Evolutionary conservation across 495 filamentous ascomycete species (phyloP), one percentile per base, ranked within the genome.

Genomic region (Gamarada debralockiae): DNA sequence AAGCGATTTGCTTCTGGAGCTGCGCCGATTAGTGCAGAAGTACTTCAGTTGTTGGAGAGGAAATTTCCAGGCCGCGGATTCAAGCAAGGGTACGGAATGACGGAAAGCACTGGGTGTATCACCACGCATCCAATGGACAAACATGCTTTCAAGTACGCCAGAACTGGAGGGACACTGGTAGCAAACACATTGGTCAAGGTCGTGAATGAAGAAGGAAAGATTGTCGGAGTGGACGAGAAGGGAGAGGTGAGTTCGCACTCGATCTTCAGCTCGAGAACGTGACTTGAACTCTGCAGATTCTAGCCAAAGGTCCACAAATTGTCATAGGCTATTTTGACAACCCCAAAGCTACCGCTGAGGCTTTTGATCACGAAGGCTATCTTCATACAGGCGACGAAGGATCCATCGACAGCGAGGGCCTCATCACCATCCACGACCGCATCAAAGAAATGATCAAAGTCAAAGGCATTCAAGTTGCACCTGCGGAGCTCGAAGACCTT

Each of bases 391-490:
- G 83, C 2, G 83, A 87, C 56, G 78, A 85, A n/a, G 82, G 82
- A 2, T 78, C 77, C 50, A 72, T 80, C 54, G 74, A 81, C 49
- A 49, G 65, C 13, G 62, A 81, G 25, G 78, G 78, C 1, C 71
- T 78, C 36, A 76, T 87, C 58, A 80, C 68, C 63, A 80, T 87
- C 41, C 81, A 81, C 3, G 83, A 83, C 52, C 75, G 83, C n/a
- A 79, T 80, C 24, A 87, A 86, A 62, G 83, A 87, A 57, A 68
- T 87, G 6, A 85, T 87, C 67, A 86, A 85, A 62, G 83, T 83
- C 63, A 71, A 83, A 39, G 86, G 84, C 3, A 84, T 87, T 67
- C 86, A 89, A 59, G 83, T 90, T 0, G 72, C 86, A 4, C 86
- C 86, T 2, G 82, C 87, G 0, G 85, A 91, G 67, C 69, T 92